Evolutionary conservation across 345 rosid genomes (phyloP).

Genomic region (Pugionium dolabratum): DNA sequence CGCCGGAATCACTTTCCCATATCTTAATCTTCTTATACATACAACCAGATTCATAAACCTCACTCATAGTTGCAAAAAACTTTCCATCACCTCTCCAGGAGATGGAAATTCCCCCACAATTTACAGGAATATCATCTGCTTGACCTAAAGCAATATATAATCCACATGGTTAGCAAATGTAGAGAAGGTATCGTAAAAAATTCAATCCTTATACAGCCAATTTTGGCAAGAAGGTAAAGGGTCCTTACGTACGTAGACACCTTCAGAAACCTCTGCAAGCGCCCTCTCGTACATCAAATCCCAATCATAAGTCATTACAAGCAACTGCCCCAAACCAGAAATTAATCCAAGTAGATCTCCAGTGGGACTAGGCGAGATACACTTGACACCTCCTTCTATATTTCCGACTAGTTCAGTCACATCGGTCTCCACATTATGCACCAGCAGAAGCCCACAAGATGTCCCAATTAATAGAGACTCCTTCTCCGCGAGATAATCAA

Average conservation of each 20-base stretch:
- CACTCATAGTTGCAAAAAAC: conserved; percentile 67
- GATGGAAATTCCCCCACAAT: conserved; percentile 49
- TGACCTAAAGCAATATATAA: conserved; percentile 48
- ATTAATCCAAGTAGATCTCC: conserved; percentile 77
- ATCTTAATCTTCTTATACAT: conserved; percentile 64
- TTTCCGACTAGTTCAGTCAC: conserved; percentile 73
- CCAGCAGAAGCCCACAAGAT: conserved; percentile 58
- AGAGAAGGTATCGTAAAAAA: conserved; percentile 12
- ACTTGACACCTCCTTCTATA: conserved; percentile 81
- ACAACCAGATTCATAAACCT: conserved; percentile 43
- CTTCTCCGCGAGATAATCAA: conserved; percentile 88
- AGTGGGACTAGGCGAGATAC: conserved; percentile 84
- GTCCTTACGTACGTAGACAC: conserved; percentile 84
- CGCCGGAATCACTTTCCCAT: conserved; percentile 92
- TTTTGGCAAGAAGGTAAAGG: conserved; percentile 39
- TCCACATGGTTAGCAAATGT: conserved; percentile 12
- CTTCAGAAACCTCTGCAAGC: conserved; percentile 57
- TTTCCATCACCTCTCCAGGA: conserved; percentile 98
- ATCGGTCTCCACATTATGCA: conserved; percentile 62
- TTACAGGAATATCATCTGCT: conserved; percentile 37
- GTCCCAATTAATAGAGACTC: conserved; percentile 87
- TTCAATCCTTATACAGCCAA: not conserved
- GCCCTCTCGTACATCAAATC: conserved; percentile 80
- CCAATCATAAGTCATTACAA: conserved; percentile 97
- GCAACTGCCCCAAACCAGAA: conserved; percentile 73